Percentiles rank a stretch among this genome's conserved stretches.
These are phyloP conservation scores for Arthroderma sp. DNA, from an alignment of 2,329 filamentous ascomycete species.

Conservation along the genomic window DNA sequence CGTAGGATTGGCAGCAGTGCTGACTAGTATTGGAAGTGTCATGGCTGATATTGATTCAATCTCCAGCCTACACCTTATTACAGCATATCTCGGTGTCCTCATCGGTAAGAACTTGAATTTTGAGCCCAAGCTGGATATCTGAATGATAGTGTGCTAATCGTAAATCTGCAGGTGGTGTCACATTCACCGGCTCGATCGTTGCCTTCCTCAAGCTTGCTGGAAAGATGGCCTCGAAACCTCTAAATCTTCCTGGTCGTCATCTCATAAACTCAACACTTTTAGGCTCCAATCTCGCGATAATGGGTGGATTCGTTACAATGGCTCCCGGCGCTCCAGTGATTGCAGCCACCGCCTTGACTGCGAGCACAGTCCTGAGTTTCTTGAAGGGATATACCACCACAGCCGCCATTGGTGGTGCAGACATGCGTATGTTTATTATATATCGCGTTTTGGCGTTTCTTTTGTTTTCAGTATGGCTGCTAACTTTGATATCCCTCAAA, in stretches of 20 bases:
- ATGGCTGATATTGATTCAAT: conserved; percentile 58
- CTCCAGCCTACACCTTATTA: conserved; percentile 69
- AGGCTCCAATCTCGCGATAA: conserved; percentile 63
- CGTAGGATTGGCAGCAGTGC: conserved; percentile 73
- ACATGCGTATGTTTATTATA: conserved; percentile 51
- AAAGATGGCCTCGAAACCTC: conserved; percentile 65
- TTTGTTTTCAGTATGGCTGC: not conserved
- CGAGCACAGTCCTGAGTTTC: conserved; percentile 67
- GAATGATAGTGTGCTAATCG: conserved; percentile 1
- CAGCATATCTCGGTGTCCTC: conserved; percentile 71
- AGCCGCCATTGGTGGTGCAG: conserved; percentile 77
- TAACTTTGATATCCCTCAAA: conserved; percentile 7
- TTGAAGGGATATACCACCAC: conserved; percentile 80
- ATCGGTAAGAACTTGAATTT: conserved; percentile 41
- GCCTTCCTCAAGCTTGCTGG: conserved; percentile 80
- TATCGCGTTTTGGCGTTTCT: not conserved
- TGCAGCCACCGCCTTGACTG: conserved; percentile 62
- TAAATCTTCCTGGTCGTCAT: conserved; percentile 60
- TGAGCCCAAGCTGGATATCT: not conserved
- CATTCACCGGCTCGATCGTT: conserved; percentile 81
- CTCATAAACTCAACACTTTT: conserved; percentile 61
- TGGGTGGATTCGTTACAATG: conserved; percentile 72
- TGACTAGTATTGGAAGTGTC: conserved; percentile 80
- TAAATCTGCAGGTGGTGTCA: conserved; percentile 50
- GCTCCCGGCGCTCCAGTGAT: conserved; percentile 66